A percentile compares a stretch with the other conserved stretches of the same genome.
phyloP scores from a whole-genome alignment of 768 basidiomycete species.

The Russula abietina region DNA sequence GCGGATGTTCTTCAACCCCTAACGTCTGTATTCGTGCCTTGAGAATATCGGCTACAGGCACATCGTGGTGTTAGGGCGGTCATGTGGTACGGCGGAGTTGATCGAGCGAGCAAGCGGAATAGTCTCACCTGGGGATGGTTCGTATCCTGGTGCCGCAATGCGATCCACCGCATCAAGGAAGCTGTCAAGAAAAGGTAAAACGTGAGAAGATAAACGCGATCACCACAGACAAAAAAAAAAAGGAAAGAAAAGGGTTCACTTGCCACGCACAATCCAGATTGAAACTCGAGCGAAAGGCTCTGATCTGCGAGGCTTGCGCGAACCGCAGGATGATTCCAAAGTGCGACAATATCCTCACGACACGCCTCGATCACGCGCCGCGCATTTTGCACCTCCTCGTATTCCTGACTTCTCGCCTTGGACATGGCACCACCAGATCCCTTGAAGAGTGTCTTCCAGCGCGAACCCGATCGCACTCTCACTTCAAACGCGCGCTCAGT shows the following conservation, averaged over 20 bases:
- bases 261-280: conserved; percentile 54
- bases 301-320: conserved; percentile 39
- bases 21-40: conserved; percentile 58
- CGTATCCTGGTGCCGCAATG: conserved; percentile 45
- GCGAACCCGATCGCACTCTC: conserved; percentile 40
- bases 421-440: conserved; percentile 9
- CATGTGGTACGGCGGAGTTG: neutral
- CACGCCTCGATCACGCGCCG: conserved; percentile 47
- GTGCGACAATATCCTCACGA: conserved; percentile 44
- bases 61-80: neutral
- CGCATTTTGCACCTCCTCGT: conserved; percentile 39
- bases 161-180: conserved; percentile 53
- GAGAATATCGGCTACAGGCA: conserved; percentile 50
- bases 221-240: neutral
- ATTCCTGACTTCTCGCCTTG: conserved; percentile 11
- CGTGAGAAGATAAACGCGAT: neutral
- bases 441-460: conserved; percentile 46
- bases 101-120: neutral
- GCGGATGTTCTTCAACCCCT: conserved; percentile 58
- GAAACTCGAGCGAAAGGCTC: conserved; percentile 47
- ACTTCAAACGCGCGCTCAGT: conserved; percentile 44
- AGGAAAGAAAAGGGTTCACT: neutral
- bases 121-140: conserved; percentile 45
- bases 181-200: conserved; percentile 30
- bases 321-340: conserved; percentile 48